Evolutionary conservation across 2,329 filamentous ascomycete species (phyloP), one percentile per base, ranked within the genome.

Genomic region (Xylariaceae sp.): DNA sequence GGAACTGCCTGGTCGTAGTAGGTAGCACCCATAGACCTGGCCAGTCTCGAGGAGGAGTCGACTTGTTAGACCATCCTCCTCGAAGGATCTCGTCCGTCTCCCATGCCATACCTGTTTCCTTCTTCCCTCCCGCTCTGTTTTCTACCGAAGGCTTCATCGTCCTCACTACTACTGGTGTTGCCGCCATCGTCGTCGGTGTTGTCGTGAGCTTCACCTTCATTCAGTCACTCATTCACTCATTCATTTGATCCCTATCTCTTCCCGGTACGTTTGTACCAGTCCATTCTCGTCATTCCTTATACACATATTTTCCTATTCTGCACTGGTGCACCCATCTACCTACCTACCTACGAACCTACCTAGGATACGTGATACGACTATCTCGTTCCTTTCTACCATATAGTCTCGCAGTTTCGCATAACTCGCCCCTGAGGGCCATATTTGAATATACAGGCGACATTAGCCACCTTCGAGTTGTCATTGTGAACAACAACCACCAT

Each of bases 161-260:
- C 48, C 6, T 51, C 49, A 9, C 11, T 30, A 34, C 49, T 35
- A 30, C 23, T 30, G 48, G 48, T 34, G 18, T 23, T 34, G 11
- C 34, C 23, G 18, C 7, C 18, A 2, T 48, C 9, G 45, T 48
- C 45, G 18, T 30, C 48, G 18, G 48, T 30, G 48, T 30, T 50
- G 30, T 51, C 55, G 58, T 58, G 50, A 58, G 52, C 30, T 49
- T 51, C 18, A 18, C 51, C 52, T 58, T 30, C 49, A 53, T 54
- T 55, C 52, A n/a, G 54, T 59, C 42, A 57, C 53, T 58, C 35
- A 62, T 58, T 35, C 52, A 53, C 49, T 57, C 51, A 34, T 50
- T 50, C 30, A 17, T 30, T 4, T 34, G 11, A 15, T 23, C 3
- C 18, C 48, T 34, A 34, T 23, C 49, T 30, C 11, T 51, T 42